Percentiles rank a stretch among this genome's conserved stretches.
These are phyloP conservation scores for Aquilaria sinensis DNA, from an alignment of 345 rosid species.

Conservation along the genomic window DNA sequence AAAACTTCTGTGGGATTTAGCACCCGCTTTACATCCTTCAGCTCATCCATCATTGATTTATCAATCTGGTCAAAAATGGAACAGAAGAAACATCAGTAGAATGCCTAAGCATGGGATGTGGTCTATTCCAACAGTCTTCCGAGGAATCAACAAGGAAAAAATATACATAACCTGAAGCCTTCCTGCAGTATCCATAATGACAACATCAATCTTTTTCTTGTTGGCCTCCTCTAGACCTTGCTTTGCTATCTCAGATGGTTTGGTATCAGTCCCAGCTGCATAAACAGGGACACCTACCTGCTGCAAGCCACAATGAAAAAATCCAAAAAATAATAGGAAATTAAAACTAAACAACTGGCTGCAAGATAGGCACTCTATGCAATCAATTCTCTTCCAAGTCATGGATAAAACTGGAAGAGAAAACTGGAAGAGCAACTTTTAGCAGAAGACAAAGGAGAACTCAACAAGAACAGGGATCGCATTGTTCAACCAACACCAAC, in stretches of 20 bases:
- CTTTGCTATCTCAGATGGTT: constrained; percentile 85
- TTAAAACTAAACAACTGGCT: too few relatives aligned
- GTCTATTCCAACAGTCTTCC: background rate
- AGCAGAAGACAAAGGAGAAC: background rate
- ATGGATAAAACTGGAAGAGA: too few relatives aligned
- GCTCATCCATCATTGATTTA: constrained; percentile 95
- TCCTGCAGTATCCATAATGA: constrained; percentile 95
- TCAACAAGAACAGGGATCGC: background rate
- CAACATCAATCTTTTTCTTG: constrained; percentile 75
- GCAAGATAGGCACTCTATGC: too few relatives aligned
- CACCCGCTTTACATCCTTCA: constrained; percentile 84
- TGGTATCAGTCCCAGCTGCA: constrained; percentile 77
- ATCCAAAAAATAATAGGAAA: constrained; percentile 16
- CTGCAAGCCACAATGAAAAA: constrained; percentile 29
- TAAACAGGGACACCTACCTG: constrained; percentile 95
- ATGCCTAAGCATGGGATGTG: background rate
- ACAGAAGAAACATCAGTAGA: constrained; percentile 4
- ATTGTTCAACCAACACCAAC: background rate
- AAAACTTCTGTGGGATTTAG: constrained; percentile 88
- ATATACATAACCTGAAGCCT: constrained; percentile 74
- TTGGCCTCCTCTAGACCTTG: constrained; percentile 86
- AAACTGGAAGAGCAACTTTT: background rate
- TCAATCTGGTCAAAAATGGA: constrained; percentile 53
- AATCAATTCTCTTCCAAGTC: too few relatives aligned
- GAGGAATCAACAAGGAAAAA: constrained; percentile 15